Conservation (phyloP, 169 alveolate species). For the Cryptosporidium xiaoi region DNA sequence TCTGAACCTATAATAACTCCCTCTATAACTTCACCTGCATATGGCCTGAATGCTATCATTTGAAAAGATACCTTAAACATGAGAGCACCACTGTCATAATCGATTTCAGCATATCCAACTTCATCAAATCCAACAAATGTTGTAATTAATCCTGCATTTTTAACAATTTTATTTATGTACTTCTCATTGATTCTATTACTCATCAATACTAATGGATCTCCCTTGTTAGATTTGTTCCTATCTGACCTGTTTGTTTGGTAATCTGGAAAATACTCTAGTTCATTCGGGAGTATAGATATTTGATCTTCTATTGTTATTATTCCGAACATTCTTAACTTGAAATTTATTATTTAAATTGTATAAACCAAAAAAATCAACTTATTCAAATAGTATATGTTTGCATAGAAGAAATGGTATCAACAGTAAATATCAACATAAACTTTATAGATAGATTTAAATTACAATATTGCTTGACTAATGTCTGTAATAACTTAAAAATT, state of each 20-base stretch:
- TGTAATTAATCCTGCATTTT: conserved; percentile 57
- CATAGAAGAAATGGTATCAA: not conserved
- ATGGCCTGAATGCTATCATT: conserved; percentile 66
- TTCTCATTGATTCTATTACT: conserved; percentile 55
- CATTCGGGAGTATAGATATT: conserved; percentile 42
- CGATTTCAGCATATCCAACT: conserved; percentile 62
- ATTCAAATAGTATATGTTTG: not conserved
- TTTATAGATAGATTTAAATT: not conserved
- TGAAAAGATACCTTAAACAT: conserved; percentile 22
- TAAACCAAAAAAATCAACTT: not conserved
- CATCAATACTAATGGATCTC: conserved; percentile 17
- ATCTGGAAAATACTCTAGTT: conserved; percentile 8
- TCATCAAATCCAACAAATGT: conserved; percentile 33
- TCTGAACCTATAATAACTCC: conserved; percentile 52
- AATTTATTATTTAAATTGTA: too few relatives aligned
- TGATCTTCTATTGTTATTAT: conserved; percentile 36
- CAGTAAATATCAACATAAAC: not conserved
- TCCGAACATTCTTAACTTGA: conserved; percentile 27
- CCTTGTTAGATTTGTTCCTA: not conserved
- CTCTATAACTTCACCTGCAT: conserved; percentile 48
- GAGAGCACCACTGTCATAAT: conserved; percentile 38
- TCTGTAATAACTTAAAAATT: too few relatives aligned
- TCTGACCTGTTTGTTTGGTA: not conserved
- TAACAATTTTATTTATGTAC: conserved; percentile 34
- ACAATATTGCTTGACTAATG: too few relatives aligned